Base-by-base conservation (phyloP, 495 filamentous ascomycete species). In the Hypoxylon trugodes region DNA sequence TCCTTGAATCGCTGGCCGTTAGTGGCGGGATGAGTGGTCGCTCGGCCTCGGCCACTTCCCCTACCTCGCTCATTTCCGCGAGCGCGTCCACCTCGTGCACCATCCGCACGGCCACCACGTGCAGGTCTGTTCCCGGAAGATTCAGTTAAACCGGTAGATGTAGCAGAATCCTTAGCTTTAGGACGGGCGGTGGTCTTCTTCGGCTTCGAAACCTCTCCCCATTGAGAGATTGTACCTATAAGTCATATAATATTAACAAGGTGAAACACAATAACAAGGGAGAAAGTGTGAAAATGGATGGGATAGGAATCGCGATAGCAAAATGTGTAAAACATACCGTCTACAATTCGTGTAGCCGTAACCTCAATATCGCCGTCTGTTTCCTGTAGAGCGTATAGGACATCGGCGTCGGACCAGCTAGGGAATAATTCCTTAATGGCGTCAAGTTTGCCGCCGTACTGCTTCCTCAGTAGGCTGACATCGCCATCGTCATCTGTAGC, bases 201-300 rank as follows among this genome's bases (percentile, higher is more conserved):
- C 74, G 89, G 88, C 83, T 96, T 96, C 78, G 94, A 91, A 70
- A 98, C 93, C 77, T 97, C 92, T 59, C 88, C 90, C 90, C 96
- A 99, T 81, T 94, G 92, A 61, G 92, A 87, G 66, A 96, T 89
- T 53, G 87, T 88, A 64, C 94, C 94, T 97, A 69, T 24, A 41
- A 41, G 30, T 16, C 38, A 45, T 15, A 43, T 37, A 18, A 61
- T 61, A 66, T 77, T 50, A 78, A 65, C 53, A 58, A 66, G 36
- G 35, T 57, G 37, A 66, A 51, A 66, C 59, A 46, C 10, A 15
- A 51, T 16, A 19, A 49, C 42, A 65, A 64, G 46, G 58, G 36
- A 43, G 22, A 30, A 58, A 38, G 26, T 38, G 40, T n/a, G 15
- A 41, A 24, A 25, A 33, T 26, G 18, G 12, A 37, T 43, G 24